Conservation (phyloP, 306 rosid genomes). For the Glycine latifolia region DNA sequence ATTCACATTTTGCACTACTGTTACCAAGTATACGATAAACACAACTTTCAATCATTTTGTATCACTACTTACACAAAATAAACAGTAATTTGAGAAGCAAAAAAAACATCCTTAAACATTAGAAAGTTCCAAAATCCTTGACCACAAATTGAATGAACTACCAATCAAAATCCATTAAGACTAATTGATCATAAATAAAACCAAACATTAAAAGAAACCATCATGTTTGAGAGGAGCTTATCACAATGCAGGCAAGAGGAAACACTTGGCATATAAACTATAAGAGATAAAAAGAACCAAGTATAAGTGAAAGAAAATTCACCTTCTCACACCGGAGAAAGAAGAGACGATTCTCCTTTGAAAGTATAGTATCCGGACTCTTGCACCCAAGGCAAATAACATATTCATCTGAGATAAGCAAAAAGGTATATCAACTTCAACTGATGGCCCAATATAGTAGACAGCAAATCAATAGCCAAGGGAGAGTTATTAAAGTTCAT, state of each 20-base stretch:
- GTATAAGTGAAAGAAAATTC: constrained; percentile 28
- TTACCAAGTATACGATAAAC: background rate
- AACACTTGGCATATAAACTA: background rate
- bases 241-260: too few relatives aligned
- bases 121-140: constrained; percentile 2
- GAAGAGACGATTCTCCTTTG: constrained; percentile 96
- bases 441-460: background rate
- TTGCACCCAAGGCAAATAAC: constrained; percentile 93
- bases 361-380: constrained; percentile 93
- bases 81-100: background rate
- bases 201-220: background rate
- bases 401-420: constrained; percentile 73
- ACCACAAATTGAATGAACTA: background rate
- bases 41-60: background rate
- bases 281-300: background rate
- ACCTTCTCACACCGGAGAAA: constrained; percentile 99
- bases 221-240: background rate
- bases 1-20: background rate
- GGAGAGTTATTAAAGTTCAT: background rate
- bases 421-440: constrained; percentile 14
- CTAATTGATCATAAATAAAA: background rate
- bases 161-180: background rate
- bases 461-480: constrained; percentile 11
- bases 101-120: background rate
- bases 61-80: background rate